Conservation (phyloP, 1,139 yeast species). For the Citeromyces siamensis region DNA sequence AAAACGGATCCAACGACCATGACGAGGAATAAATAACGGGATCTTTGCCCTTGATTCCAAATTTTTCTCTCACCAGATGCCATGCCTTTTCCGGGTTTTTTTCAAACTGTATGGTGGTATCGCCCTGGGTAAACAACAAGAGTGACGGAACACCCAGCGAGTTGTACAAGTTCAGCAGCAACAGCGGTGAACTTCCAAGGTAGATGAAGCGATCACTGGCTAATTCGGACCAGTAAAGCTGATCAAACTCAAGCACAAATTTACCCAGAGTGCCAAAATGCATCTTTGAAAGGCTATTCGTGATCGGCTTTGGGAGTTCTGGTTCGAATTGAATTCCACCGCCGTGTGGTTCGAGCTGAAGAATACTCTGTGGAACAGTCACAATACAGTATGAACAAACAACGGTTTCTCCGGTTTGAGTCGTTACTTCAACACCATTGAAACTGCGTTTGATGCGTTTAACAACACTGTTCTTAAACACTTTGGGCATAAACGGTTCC, state of each 20-base stretch:
- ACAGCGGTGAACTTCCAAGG: conserved; percentile 37
- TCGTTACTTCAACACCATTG: conserved; percentile 12
- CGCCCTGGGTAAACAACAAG: conserved; percentile 54
- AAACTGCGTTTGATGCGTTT: conserved; percentile 22
- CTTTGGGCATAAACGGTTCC: conserved; percentile 9
- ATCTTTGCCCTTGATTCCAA: conserved; percentile 7
- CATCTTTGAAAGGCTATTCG: conserved; percentile 31
- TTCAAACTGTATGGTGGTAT: conserved; percentile 45
- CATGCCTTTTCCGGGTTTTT: conserved; percentile 25
- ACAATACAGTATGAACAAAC: conserved; percentile 45
- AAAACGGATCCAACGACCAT: conserved; percentile 64
- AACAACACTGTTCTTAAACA: conserved; percentile 36
- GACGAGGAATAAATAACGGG: conserved; percentile 46
- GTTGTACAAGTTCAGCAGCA: conserved; percentile 30
- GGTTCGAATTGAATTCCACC: conserved; percentile 51
- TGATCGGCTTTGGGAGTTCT: conserved; percentile 33
- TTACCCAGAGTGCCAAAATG: conserved; percentile 72
- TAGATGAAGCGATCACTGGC: conserved; percentile 39
- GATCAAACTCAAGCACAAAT: conserved; percentile 58
- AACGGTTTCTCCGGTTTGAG: conserved; percentile 18
- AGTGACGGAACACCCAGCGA: conserved; percentile 32
- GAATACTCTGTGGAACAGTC: conserved; percentile 65
- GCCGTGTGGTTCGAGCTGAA: conserved; percentile 25
- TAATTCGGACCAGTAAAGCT: conserved; percentile 48
- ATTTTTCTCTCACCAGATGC: conserved; percentile 25